Base-by-base conservation (phyloP, 352 stramenopile species). In the Pythium sukuiense region DNA sequence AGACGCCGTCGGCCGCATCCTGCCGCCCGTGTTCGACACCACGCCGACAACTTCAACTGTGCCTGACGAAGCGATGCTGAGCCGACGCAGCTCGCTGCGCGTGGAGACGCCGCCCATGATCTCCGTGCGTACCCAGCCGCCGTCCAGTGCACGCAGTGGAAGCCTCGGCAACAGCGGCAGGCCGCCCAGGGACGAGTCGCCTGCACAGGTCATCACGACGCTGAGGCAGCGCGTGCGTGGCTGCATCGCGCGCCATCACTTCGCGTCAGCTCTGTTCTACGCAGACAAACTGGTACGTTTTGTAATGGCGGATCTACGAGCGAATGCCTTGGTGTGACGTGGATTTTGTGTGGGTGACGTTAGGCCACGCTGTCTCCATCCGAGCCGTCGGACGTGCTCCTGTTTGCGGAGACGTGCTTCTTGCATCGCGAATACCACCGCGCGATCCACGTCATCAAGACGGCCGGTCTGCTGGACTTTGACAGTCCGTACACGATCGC, bases 401-500 rank as follows among this genome's bases (percentile, higher is more conserved):
- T 96, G 33, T 92, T 95, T 59, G 87, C 87, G 5, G 74, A 92
- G 54, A 79, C 83, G 14, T 95, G 85, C 59, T 95, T 81, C 27
- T 18, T 72, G 13, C 89, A 86, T 29, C 66, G 70, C 16, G 77
- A 96, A 60, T 94, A 80, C 55, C 80, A 95, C 57, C 83, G 86
- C 35, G 83, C 87, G 18, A 93, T 95, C 55, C 82, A 93, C 63
- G 66, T 79, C 16, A 72, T 96, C 45, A 88, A 87, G 64, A 73
- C 72, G 26, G 70, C 80, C 1, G 70, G 60, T 5, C 58, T 93
- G 2, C 66, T 87, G 32, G 63, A 78, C 14, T 54, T 81, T 33
- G 62, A 81, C 24, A 74, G 61, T 12, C 27, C 45, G 6, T 57
- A 70, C 24, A 57, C 53, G 5, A 69, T 70, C 13, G 55, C 66